Percentiles rank a stretch among this genome's conserved stretches.
Evolutionary conservation across 164 flowering plant genomes (phyloP).

Genomic region (Kingdonia uniflora): DNA sequence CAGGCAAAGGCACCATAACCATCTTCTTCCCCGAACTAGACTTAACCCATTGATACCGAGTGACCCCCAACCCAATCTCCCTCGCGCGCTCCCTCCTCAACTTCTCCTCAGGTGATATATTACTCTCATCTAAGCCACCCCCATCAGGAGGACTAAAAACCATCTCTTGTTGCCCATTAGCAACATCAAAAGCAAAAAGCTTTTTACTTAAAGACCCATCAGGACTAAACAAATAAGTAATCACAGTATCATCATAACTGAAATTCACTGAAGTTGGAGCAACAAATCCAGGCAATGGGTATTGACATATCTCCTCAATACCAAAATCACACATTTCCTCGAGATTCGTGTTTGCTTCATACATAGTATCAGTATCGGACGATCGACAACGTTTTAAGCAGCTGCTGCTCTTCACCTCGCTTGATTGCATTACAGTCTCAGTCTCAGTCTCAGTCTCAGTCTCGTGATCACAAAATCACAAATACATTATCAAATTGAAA

Average conservation of each 20-base stretch:
- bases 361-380: no score
- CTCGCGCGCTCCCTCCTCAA: conserved; percentile 80
- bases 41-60: conserved; percentile 93
- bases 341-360: no score
- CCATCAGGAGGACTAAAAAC: conserved; percentile 85
- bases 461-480: no score
- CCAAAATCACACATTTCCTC: conserved; percentile 40
- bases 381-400: conserved; percentile 34
- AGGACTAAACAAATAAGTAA: conserved; percentile 61
- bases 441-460: no score
- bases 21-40: conserved; percentile 28
- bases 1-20: conserved; percentile 88
- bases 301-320: conserved; percentile 71
- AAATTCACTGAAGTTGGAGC: conserved; percentile 30
- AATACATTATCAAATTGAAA: no score
- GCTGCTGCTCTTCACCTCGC: conserved; percentile 24
- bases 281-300: conserved; percentile 74
- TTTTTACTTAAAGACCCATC: conserved; percentile 60
- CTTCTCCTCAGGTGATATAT: conserved; percentile 77
- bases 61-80: conserved; percentile 92
- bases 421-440: conserved; percentile 55
- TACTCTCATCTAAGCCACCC: conserved; percentile 86
- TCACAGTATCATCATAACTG: conserved; percentile 4
- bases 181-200: conserved; percentile 53
- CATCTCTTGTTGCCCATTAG: conserved; percentile 40